phyloP scores from a whole-genome alignment of 2,329 filamentous ascomycete species.

The Xylariaceae sp. region DNA sequence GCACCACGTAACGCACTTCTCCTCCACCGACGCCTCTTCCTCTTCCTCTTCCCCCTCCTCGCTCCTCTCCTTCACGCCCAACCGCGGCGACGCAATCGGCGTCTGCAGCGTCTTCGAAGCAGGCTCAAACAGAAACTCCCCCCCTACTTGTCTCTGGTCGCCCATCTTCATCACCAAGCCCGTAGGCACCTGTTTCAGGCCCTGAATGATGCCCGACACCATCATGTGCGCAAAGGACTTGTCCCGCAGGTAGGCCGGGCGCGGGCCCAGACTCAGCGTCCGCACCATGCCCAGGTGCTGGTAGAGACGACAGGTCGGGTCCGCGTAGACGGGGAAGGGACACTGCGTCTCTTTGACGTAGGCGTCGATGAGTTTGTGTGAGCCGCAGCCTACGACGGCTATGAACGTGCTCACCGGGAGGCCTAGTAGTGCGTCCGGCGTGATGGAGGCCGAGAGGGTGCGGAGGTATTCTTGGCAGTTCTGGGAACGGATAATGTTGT shows the following conservation, averaged over 20 bases:
- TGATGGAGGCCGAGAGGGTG: constrained; percentile 54
- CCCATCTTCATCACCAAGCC: constrained; percentile 60
- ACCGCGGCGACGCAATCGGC: constrained; percentile 39
- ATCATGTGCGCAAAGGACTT: constrained; percentile 48
- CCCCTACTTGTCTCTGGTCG: constrained; percentile 63
- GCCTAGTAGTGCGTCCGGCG: constrained; percentile 42
- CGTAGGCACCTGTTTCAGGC: constrained; percentile 49
- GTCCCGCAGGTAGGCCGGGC: constrained; percentile 57
- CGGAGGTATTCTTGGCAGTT: constrained; percentile 73
- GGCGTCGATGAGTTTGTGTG: constrained; percentile 60
- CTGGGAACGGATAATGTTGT: constrained; percentile 34
- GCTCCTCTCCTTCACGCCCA: background rate
- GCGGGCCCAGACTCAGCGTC: constrained; percentile 53
- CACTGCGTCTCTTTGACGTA: constrained; percentile 60
- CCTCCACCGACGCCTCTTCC: constrained; percentile 30
- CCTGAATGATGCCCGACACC: constrained; percentile 51
- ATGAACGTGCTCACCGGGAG: constrained; percentile 57
- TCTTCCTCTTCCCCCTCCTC: constrained; percentile 8
- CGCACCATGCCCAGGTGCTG: constrained; percentile 61
- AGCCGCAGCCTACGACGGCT: constrained; percentile 66
- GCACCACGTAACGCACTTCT: constrained; percentile 68
- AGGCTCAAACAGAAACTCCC: constrained; percentile 72
- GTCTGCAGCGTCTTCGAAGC: constrained; percentile 35
- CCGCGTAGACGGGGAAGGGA: constrained; percentile 70
- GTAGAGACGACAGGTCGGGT: constrained; percentile 63